Conservation (phyloP, 2,329 filamentous ascomycete species). For the Xylaria sp. region DNA sequence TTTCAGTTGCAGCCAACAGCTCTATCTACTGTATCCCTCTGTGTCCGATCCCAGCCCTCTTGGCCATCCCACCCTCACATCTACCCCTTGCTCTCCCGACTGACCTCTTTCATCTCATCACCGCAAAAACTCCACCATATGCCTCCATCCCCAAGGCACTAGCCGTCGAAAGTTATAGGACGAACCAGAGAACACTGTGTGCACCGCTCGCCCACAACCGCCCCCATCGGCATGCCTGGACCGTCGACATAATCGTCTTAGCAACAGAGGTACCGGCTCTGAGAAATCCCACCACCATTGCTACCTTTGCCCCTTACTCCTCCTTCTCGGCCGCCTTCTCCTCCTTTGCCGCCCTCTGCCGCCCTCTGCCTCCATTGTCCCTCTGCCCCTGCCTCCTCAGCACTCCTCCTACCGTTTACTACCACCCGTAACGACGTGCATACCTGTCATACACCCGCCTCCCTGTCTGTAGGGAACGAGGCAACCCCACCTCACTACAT, state of each 20-base stretch:
- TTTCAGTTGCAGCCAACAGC: too few species aligned
- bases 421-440: constrained; percentile 17
- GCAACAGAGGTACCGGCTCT: constrained; percentile 7
- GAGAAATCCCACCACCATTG: constrained; percentile 23
- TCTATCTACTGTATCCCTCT: too few species aligned
- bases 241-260: constrained; percentile 15
- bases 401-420: constrained; percentile 6
- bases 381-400: neutral
- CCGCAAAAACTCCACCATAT: constrained; percentile 21
- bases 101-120: constrained; percentile 17
- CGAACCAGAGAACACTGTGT: constrained; percentile 25
- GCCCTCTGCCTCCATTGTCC: neutral
- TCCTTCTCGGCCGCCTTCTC: constrained; percentile 3
- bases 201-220: constrained; percentile 24
- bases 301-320: constrained; percentile 16
- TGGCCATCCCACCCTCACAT: neutral
- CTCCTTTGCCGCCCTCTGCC: neutral
- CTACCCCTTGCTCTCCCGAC: neutral
- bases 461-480: constrained; percentile 18
- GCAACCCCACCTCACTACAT: constrained; percentile 28
- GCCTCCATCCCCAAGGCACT: constrained; percentile 22
- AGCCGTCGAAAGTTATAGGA: constrained; percentile 17
- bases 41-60: neutral
- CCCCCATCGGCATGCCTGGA: constrained; percentile 27
- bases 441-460: neutral